Percentiles rank a stretch among this genome's conserved stretches.
Evolutionary conservation across 2,329 filamentous ascomycete species (phyloP).

Genomic region (Stenocarpella maydis): DNA sequence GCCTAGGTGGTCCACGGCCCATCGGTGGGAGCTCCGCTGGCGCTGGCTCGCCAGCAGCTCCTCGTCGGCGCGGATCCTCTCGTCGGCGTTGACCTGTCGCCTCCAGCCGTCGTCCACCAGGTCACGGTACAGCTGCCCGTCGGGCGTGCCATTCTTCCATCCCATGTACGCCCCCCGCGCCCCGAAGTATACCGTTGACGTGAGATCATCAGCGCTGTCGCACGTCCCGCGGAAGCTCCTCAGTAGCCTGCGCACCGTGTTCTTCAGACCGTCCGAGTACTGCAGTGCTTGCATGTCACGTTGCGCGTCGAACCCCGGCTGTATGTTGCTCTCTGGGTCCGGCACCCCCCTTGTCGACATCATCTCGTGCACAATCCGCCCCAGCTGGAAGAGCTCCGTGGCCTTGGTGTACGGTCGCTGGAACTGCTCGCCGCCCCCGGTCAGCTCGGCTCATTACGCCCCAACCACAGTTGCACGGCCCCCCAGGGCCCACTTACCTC

Average conservation of each 20-base stretch:
- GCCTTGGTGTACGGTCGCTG: slow-evolving; percentile 47
- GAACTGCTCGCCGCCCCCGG: slow-evolving; percentile 36
- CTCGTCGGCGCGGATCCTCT: slow-evolving; percentile 1
- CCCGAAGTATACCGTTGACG: not conserved
- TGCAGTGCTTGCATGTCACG: slow-evolving; percentile 27
- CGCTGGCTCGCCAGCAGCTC: slow-evolving; percentile 34
- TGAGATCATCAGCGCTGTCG: not conserved
- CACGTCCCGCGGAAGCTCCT: slow-evolving; percentile 7
- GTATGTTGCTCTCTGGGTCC: slow-evolving; percentile 39
- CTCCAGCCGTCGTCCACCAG: slow-evolving; percentile 28
- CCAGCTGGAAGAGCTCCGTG: slow-evolving; percentile 50
- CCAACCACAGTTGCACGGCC: too few species aligned
- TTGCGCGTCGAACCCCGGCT: not conserved
- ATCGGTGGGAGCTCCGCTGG: slow-evolving; percentile 9
- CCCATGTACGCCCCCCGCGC: slow-evolving; percentile 10
- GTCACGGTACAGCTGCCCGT: slow-evolving; percentile 29
- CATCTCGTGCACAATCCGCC: slow-evolving; percentile 51
- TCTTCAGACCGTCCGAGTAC: slow-evolving; percentile 34
- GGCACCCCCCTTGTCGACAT: slow-evolving; percentile 47
- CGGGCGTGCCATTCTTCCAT: slow-evolving; percentile 12
- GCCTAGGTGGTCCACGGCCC: not conserved
- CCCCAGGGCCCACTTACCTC: slow-evolving; percentile 20
- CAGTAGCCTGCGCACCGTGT: slow-evolving; percentile 28
- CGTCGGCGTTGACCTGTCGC: slow-evolving; percentile 24
- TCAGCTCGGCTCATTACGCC: not conserved